phyloP scores from a whole-genome alignment of 2,329 filamentous ascomycete species.

The Cryphonectria parasitica region DNA sequence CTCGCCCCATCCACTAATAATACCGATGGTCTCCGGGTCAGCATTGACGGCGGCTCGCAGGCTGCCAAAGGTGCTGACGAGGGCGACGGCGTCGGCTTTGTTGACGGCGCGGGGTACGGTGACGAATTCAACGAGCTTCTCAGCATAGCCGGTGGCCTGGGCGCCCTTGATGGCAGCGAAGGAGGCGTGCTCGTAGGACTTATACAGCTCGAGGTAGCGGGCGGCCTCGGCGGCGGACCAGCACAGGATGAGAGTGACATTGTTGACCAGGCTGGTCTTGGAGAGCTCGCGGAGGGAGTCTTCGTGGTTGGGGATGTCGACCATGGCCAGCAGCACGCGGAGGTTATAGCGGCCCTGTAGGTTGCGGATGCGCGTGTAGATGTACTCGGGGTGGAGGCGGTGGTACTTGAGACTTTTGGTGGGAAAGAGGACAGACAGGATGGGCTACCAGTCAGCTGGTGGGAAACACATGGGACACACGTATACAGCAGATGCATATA shows the following conservation, averaged over 20 bases:
- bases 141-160: slow-evolving; percentile 81
- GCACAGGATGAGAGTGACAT: slow-evolving; percentile 87
- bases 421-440: not conserved
- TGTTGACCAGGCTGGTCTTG: slow-evolving; percentile 91
- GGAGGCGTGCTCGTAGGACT: slow-evolving; percentile 84
- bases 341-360: slow-evolving; percentile 86
- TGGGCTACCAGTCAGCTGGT: not conserved
- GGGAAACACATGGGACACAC: not conserved
- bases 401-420: slow-evolving; percentile 84
- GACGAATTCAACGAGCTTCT: slow-evolving; percentile 88
- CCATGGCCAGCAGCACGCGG: slow-evolving; percentile 84
- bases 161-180: slow-evolving; percentile 83
- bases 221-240: slow-evolving; percentile 95
- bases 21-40: slow-evolving; percentile 78
- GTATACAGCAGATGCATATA: too few species aligned
- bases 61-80: slow-evolving; percentile 92
- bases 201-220: slow-evolving; percentile 92
- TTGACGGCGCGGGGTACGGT: slow-evolving; percentile 89
- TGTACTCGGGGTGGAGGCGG: slow-evolving; percentile 94
- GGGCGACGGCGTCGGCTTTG: slow-evolving; percentile 87
- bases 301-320: slow-evolving; percentile 94
- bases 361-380: slow-evolving; percentile 87
- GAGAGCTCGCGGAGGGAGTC: slow-evolving; percentile 86
- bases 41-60: slow-evolving; percentile 86
- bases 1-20: slow-evolving; percentile 92